These are phyloP conservation scores for Erodium maritimum DNA, from an alignment of 345 rosid species.

Conservation along the genomic window DNA sequence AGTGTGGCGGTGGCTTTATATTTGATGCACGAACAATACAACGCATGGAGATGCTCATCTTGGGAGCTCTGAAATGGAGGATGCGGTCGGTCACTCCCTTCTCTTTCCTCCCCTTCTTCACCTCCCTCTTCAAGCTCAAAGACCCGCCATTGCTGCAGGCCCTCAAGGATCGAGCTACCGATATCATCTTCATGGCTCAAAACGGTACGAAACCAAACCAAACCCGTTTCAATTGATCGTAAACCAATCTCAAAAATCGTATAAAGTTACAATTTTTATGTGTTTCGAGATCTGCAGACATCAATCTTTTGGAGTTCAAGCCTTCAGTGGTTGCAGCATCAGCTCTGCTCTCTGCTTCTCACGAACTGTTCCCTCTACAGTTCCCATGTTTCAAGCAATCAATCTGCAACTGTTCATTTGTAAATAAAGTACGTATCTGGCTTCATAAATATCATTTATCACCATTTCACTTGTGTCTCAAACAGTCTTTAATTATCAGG, in stretches of 20 bases:
- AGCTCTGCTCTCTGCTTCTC: slow-evolving; percentile 51
- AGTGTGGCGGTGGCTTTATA: slow-evolving; percentile 26
- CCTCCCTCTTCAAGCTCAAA: slow-evolving; percentile 37
- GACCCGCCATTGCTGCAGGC: slow-evolving; percentile 34
- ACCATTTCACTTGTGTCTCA: neutral
- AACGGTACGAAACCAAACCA: slow-evolving; percentile 25
- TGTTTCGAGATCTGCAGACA: slow-evolving; percentile 23
- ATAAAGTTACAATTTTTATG: neutral
- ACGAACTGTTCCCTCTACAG: slow-evolving; percentile 41
- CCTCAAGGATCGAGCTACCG: slow-evolving; percentile 41
- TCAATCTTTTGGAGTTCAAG: slow-evolving; percentile 47
- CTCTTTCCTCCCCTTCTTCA: slow-evolving; percentile 52
- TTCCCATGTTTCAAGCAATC: slow-evolving; percentile 30
- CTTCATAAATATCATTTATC: neutral
- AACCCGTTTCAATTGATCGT: neutral
- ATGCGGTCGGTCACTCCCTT: slow-evolving; percentile 88
- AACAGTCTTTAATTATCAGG: slow-evolving; percentile 21
- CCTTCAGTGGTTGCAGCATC: slow-evolving; percentile 69
- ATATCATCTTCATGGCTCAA: slow-evolving; percentile 54
- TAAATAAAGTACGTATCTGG: slow-evolving; percentile 38
- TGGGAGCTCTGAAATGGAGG: slow-evolving; percentile 79
- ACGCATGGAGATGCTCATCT: slow-evolving; percentile 58
- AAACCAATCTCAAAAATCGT: neutral
- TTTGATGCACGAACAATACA: slow-evolving; percentile 46
- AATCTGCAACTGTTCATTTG: slow-evolving; percentile 37